phyloP scores from a whole-genome alignment of 257 asterid species.

The Mentha longifolia region DNA sequence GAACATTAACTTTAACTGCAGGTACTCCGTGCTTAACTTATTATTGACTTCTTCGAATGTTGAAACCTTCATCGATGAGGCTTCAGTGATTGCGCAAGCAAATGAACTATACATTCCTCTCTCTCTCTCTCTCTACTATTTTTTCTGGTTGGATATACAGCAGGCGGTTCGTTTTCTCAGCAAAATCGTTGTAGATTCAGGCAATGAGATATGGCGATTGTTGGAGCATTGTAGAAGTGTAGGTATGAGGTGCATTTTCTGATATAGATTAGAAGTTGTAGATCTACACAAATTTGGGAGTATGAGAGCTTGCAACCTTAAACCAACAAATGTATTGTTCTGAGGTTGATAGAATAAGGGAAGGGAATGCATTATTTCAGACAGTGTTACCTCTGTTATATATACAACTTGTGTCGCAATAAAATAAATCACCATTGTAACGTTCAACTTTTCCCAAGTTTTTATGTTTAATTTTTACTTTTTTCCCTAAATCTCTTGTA shows the following conservation, averaged over 20 bases:
- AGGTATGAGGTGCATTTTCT: conserved; percentile 21
- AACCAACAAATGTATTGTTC: conserved; percentile 6
- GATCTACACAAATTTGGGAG: conserved; percentile 16
- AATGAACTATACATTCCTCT: conserved; percentile 7
- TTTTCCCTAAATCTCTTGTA: no score
- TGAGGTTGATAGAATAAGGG: conserved; percentile 27
- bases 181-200: neutral
- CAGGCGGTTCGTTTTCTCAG: conserved; percentile 2
- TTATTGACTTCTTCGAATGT: neutral
- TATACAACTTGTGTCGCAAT: no score
- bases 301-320: conserved; percentile 17
- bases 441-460: no score
- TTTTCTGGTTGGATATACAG: conserved; percentile 16
- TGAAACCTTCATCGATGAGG: neutral
- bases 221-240: conserved; percentile 24
- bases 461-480: no score
- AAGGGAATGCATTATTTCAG: conserved; percentile 6
- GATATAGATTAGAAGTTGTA: conserved; percentile 1
- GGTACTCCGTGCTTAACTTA: neutral
- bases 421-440: no score
- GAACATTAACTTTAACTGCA: no score
- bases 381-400: neutral
- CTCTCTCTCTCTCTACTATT: neutral
- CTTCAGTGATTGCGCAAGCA: conserved; percentile 20
- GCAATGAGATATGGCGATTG: conserved; percentile 12